Conservation (phyloP, 2,329 filamentous ascomycete species). For the Aspergillus fumigatus region DNA sequence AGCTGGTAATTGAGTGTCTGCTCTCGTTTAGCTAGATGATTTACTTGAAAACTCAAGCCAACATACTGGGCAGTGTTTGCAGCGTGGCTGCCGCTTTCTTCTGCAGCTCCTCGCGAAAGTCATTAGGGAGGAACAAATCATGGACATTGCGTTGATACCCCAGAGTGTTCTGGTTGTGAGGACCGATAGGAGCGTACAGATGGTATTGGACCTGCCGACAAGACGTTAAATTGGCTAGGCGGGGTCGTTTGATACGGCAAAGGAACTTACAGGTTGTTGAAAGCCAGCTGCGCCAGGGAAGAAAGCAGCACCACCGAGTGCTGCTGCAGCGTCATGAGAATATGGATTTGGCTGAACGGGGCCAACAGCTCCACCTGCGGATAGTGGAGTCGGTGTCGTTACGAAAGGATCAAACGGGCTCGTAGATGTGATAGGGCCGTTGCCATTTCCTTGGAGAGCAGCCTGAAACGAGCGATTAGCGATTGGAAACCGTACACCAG, state of each 20-base stretch:
- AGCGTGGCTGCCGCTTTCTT: slow-evolving; percentile 80
- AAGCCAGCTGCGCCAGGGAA: slow-evolving; percentile 58
- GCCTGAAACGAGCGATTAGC: slow-evolving; percentile 24
- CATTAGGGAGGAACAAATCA: slow-evolving; percentile 88
- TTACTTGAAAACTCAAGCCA: background rate
- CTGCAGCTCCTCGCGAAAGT: slow-evolving; percentile 80
- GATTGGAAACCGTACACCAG: slow-evolving; percentile 6
- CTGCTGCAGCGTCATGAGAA: slow-evolving; percentile 60
- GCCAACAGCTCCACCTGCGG: slow-evolving; percentile 41
- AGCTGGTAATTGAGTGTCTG: slow-evolving; percentile 66
- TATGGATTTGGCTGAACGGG: slow-evolving; percentile 67
- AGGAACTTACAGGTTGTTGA: slow-evolving; percentile 57
- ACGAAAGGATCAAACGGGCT: slow-evolving; percentile 61
- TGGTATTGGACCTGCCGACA: slow-evolving; percentile 71
- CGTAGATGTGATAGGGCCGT: slow-evolving; percentile 46
- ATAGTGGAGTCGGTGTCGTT: slow-evolving; percentile 53
- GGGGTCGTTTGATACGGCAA: background rate
- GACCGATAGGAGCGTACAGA: slow-evolving; percentile 81
- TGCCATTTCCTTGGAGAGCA: slow-evolving; percentile 45
- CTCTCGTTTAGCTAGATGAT: background rate
- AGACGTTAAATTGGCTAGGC: background rate
- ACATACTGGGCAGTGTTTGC: slow-evolving; percentile 74
- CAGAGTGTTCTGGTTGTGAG: slow-evolving; percentile 73
- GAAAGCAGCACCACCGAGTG: slow-evolving; percentile 60
- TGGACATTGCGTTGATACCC: slow-evolving; percentile 82